These are phyloP conservation scores for Carpinus fangiana DNA, from an alignment of 306 rosid species.

Conservation along the genomic window DNA sequence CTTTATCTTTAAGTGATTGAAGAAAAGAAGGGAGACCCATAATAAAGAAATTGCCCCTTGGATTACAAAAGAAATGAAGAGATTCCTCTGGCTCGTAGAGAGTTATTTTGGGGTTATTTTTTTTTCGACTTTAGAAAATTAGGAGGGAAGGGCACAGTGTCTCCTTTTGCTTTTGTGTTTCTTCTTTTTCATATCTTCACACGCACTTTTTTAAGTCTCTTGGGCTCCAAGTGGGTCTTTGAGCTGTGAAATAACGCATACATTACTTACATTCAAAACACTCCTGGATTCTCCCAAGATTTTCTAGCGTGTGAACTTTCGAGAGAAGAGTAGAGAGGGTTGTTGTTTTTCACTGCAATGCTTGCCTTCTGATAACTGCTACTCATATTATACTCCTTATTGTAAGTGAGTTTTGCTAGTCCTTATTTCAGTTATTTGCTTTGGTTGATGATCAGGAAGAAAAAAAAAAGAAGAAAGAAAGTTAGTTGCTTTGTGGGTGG, in stretches of 20 bases:
- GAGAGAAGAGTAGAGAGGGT: slow-evolving; percentile 12
- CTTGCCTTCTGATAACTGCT: slow-evolving; percentile 10
- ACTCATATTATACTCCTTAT: neutral
- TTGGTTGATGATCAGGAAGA: neutral
- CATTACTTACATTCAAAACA: slow-evolving; percentile 31
- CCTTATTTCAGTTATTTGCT: neutral
- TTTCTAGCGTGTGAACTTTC: slow-evolving; percentile 24
- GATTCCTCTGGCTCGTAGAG: slow-evolving; percentile 50
- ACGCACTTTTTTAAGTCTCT: slow-evolving; percentile 65
- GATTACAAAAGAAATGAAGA: slow-evolving; percentile 36
- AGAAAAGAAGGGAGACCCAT: slow-evolving; percentile 42
- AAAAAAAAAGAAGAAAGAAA: too few relatives aligned
- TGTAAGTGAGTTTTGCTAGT: neutral
- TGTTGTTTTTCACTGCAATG: slow-evolving; percentile 15
- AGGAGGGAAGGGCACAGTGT: slow-evolving; percentile 27
- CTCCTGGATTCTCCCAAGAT: slow-evolving; percentile 23
- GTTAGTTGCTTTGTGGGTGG: slow-evolving; percentile 12
- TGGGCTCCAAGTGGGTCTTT: slow-evolving; percentile 53
- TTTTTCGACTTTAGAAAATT: slow-evolving; percentile 42
- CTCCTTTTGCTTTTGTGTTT: slow-evolving; percentile 37
- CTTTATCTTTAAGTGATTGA: slow-evolving; percentile 74
- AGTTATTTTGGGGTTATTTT: slow-evolving; percentile 23
- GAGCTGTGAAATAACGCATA: slow-evolving; percentile 36
- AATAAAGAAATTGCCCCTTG: slow-evolving; percentile 39
- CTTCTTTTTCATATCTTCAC: slow-evolving; percentile 51